Conservation (phyloP, 2,329 filamentous ascomycete species). For the Aspergillus puulaauensis region DNA sequence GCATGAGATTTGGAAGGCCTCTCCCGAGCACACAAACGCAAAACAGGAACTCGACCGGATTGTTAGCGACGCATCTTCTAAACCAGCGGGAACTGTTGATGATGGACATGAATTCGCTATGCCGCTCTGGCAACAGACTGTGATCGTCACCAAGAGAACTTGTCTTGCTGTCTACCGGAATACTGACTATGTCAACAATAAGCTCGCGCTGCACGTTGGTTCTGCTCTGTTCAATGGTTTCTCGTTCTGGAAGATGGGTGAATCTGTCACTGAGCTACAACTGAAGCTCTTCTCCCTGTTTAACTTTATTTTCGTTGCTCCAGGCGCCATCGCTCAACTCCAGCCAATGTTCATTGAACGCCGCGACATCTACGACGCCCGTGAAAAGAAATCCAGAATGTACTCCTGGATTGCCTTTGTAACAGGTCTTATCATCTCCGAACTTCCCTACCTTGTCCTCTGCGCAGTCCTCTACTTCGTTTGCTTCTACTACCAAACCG, state of each 20-base stretch:
- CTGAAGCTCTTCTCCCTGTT: slow-evolving; percentile 70
- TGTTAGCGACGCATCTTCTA: slow-evolving; percentile 47
- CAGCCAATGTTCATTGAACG: slow-evolving; percentile 70
- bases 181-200: slow-evolving; percentile 65
- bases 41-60: slow-evolving; percentile 64
- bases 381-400: slow-evolving; percentile 69
- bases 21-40: slow-evolving; percentile 57
- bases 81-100: slow-evolving; percentile 45
- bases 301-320: slow-evolving; percentile 57
- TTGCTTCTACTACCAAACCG: slow-evolving; percentile 72
- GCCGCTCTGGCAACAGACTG: slow-evolving; percentile 61
- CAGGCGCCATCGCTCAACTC: slow-evolving; percentile 48
- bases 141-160: slow-evolving; percentile 65
- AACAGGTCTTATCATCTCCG: slow-evolving; percentile 66
- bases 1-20: slow-evolving; percentile 70
- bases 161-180: slow-evolving; percentile 67
- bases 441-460: slow-evolving; percentile 67
- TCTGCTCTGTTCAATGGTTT: slow-evolving; percentile 51
- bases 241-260: slow-evolving; percentile 67
- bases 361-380: slow-evolving; percentile 64
- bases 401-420: slow-evolving; percentile 75
- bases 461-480: slow-evolving; percentile 66
- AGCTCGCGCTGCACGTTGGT: slow-evolving; percentile 56
- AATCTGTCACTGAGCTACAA: slow-evolving; percentile 65
- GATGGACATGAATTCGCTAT: slow-evolving; percentile 64